A percentile compares a stretch with the other conserved stretches of the same genome.
These are phyloP conservation scores for Lotmaria passim DNA, from an alignment of 208 protist species.

Conservation along the genomic window DNA sequence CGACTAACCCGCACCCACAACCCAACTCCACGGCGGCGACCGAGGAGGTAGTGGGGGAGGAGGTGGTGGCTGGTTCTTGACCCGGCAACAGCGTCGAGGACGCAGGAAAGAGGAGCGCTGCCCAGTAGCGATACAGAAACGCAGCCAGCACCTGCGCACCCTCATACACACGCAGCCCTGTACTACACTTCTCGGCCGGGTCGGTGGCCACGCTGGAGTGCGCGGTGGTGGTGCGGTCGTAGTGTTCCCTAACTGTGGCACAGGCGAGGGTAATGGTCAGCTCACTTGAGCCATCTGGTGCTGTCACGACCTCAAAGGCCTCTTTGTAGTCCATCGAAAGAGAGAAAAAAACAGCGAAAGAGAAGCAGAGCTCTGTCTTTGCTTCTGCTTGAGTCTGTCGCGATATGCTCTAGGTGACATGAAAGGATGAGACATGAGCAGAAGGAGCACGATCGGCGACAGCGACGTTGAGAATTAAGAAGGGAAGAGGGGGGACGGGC, in stretches of 20 bases:
- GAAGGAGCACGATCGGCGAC: too few species aligned
- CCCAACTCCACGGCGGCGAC: constrained; percentile 55
- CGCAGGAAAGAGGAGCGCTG: constrained; percentile 22
- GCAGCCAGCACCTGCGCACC: constrained; percentile 64
- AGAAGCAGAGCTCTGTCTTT: not conserved
- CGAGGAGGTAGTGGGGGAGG: not conserved
- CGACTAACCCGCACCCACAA: constrained; percentile 69
- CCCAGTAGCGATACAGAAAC: constrained; percentile 52
- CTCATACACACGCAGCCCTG: constrained; percentile 77
- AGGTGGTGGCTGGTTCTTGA: not conserved
- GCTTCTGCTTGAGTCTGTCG: too few species aligned
- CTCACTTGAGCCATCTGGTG: constrained; percentile 33
- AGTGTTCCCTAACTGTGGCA: constrained; percentile 61
- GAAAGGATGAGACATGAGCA: too few species aligned
- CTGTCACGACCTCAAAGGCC: constrained; percentile 49
- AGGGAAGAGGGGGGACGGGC: too few species aligned
- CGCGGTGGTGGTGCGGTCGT: constrained; percentile 43
- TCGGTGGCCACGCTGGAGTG: constrained; percentile 14
- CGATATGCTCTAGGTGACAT: too few species aligned
- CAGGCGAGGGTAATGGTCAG: constrained; percentile 55
- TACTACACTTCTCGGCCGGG: constrained; percentile 43
- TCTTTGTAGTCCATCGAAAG: constrained; percentile 41
- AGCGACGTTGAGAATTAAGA: too few species aligned
- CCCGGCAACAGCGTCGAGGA: too few species aligned
- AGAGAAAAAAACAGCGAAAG: constrained; percentile 5